Conservation (phyloP, 345 rosid species). For the Erodium maritimum region DNA sequence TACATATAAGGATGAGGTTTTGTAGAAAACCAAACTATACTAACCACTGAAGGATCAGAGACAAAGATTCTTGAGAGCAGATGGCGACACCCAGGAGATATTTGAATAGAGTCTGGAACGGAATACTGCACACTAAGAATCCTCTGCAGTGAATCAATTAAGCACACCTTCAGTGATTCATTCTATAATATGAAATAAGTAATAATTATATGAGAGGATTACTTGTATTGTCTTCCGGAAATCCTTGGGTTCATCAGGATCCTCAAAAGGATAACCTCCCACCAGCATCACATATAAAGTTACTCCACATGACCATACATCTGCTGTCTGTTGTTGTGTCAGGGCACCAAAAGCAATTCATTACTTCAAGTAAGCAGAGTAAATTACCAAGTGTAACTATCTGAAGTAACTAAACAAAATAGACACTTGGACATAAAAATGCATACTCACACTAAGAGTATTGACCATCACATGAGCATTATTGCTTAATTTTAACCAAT, state of each 20-base stretch:
- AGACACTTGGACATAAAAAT: neutral
- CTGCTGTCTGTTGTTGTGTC: conserved; percentile 57
- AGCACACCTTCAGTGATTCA: neutral
- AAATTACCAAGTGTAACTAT: neutral
- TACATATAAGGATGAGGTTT: neutral
- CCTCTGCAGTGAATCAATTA: conserved; percentile 38
- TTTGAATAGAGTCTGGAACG: conserved; percentile 58
- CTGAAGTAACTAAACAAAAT: neutral
- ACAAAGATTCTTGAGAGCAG: conserved; percentile 78
- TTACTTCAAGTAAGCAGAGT: neutral
- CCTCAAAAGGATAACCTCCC: conserved; percentile 93
- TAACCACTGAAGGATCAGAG: conserved; percentile 64
- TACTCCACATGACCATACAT: conserved; percentile 98
- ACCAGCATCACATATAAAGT: conserved; percentile 90
- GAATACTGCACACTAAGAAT: conserved; percentile 77
- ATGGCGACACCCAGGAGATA: conserved; percentile 71
- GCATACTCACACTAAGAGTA: neutral
- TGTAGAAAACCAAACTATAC: conserved; percentile 8
- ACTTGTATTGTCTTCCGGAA: conserved; percentile 82
- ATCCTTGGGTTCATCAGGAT: conserved; percentile 86
- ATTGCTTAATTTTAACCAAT: neutral
- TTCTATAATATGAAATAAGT: neutral
- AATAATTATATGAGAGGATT: neutral
- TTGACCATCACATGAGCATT: neutral
- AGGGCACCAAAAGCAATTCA: conserved; percentile 2